Base-by-base conservation (phyloP, 805 yeast genomes). In the Yarrowia keelungensis region DNA sequence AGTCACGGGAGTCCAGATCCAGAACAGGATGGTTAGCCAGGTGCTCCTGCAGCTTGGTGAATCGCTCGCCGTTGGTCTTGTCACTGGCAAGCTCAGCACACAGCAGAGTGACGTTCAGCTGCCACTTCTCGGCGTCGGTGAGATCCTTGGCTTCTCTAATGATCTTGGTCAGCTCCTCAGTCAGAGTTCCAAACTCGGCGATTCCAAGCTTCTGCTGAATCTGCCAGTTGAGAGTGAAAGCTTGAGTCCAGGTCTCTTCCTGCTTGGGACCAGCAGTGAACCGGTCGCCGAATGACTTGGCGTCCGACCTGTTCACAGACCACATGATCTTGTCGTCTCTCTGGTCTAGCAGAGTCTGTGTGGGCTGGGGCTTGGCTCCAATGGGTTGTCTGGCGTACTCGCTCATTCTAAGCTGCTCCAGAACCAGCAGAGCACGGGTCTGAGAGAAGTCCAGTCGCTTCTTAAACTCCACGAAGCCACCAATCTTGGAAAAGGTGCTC, bases 401-500 rank as follows among this genome's bases (percentile, higher is more conserved):
- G 19, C 51, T 16, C 50, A 59, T 59, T 36, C 65, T n/a, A 35
- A 43, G 65, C 35, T 59, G 51, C 35, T 59, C 65, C 43, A 59
- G 42, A 35, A 45, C 51, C 35, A 59, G 35, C 3, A 59, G 32
- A 9, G 65, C 65, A 59, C 65, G 65, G 2, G 50, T 3, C 35
- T 59, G 65, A 12, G 51, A 43, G 11, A 15, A 59, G 51, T 59
- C 65, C 9, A 59, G 43, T 45, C 65, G 42, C 16, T 45, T 59
- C 42, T 59, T 59, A 71, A 93, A 87, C 22, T 86, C 86, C 19
- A 89, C 73, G 76, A 92, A 86, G 0, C 92, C 89, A 38, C 83
- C 81, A 16, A 92, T 74, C 75, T 92, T 92, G 70, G 88, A 87
- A 76, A 84, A 90, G 0, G 89, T 83, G 22, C 83, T 81, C 32